A percentile compares a stretch with the other conserved stretches of the same genome.
Conservation (phyloP, 164 flowering plant species). For the Annona squamosa region DNA sequence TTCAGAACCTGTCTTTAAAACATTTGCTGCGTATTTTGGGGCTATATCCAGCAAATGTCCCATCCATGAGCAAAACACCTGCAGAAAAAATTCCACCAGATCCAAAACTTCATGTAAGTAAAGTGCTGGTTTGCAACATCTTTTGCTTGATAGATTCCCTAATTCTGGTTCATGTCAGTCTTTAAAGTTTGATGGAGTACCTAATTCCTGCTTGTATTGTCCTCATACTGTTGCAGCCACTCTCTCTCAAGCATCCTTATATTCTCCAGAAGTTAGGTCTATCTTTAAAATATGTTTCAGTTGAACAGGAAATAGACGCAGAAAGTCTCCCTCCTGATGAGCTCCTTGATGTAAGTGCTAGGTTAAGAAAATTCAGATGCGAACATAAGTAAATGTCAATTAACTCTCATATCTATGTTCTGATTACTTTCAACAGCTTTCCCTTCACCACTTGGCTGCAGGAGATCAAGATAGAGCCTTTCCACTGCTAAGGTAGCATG, state of each 20-base stretch:
- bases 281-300: slow-evolving; percentile 24
- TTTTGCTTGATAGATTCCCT: not conserved
- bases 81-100: slow-evolving; percentile 32
- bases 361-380: not conserved
- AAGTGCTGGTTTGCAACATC: not conserved
- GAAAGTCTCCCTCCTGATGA: slow-evolving; percentile 43
- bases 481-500: slow-evolving; percentile 49
- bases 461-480: slow-evolving; percentile 52
- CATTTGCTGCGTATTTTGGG: slow-evolving; percentile 56
- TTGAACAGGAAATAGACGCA: slow-evolving; percentile 18
- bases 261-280: slow-evolving; percentile 54
- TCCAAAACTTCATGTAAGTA: slow-evolving; percentile 61
- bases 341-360: slow-evolving; percentile 56
- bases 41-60: slow-evolving; percentile 28
- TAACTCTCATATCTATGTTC: slow-evolving; percentile 5
- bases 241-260: slow-evolving; percentile 44
- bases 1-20: slow-evolving; percentile 62
- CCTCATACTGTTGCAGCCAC: slow-evolving; percentile 5
- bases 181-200: not conserved
- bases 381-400: not conserved
- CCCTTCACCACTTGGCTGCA: slow-evolving; percentile 39
- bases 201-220: not conserved
- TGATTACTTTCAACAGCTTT: slow-evolving; percentile 39
- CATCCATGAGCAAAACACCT: slow-evolving; percentile 16
- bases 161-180: too few relatives aligned